Evolutionary conservation across 2,329 filamentous ascomycete genomes (phyloP), one percentile per base, ranked within the genome.

Genomic region (Fonsecaea erecta): DNA sequence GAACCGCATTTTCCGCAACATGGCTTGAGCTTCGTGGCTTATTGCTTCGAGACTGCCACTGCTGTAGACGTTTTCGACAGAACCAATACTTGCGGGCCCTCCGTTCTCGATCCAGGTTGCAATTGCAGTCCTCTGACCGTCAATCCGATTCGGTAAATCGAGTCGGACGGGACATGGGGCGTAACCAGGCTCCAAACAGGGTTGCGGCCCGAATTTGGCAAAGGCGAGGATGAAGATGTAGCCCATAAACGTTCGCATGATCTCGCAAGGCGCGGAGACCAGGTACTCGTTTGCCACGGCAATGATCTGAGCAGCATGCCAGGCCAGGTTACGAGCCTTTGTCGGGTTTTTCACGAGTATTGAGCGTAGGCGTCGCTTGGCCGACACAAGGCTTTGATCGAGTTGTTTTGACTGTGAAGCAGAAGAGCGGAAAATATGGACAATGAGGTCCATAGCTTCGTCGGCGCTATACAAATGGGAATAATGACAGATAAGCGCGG

Each of bases 271-370:
- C 28, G 67, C 67, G n/a, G 67, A 69, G 12, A 82, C 77, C 61
- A 83, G 77, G 74, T 81, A 83, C n/a, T 81, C 81, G 4, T 76
- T 80, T 58, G 82, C 79, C 66, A 82, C 75, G 53, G 76, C 77
- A 70, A 81, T 80, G 68, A 82, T 77, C 75, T 79, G 65, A 32
- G 64, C 67, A 8, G 67, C 67, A 24, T 69, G 67, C 67, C 67
- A 69, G n/a, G 62, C 67, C 8, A 69, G 55, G 28, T 67, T 64
- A 12, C 67, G 64, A 6, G 64, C 64, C 51, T 69, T 67, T 14
- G 59, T 55, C 16, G 64, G 67, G 18, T 67, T 63, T 32, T 64
- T 62, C 32, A 53, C 51, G 12, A 68, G 24, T 16, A 64, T 68
- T 5, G 66, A 63, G 12, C 32, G 46, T 16, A 68, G 58, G 24